Base-by-base conservation (phyloP, 257 asterid genomes). In the Solanum bulbocastanum region DNA sequence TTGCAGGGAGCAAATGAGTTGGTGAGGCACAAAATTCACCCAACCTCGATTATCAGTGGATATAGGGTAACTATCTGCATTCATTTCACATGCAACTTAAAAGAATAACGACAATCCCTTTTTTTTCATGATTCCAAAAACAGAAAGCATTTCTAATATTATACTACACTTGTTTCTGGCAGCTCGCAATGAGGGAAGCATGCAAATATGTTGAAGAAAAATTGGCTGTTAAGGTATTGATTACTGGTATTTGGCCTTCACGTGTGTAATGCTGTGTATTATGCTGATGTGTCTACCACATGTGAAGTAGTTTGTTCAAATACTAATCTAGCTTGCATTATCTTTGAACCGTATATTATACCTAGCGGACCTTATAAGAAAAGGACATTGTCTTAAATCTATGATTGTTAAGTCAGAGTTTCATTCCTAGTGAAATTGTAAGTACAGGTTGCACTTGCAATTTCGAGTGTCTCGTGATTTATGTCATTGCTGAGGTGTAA, bases 161-260 rank as follows among this genome's bases (percentile, higher is more conserved):
- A 36, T 69, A 56, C 66, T 86, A 85, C 86, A 66, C 52, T 58
- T 58, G 87, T 87, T 88, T 84, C 62, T 91, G 37, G 52, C 98
- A 97, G 98, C 99, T 97, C 88, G 98, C 98, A 65, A 96, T 96
- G 99, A 95, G 98, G 92, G 99, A 97, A 92, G 99, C 99, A 74
- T 96, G 98, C 94, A 96, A 97, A 75, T 97, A 97, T 87, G 97
- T 96, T n/a, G 98, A 96, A 88, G 98, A 97, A 42, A 97, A 95
- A 88, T 87, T 96, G 91, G 98, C 98, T 75, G 90, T 94, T 82
- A 96, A 96, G 99, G 99, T 97, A 92, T 83, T 58, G 62, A 30
- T 52, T 36, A 36, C 25, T 60, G 86, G 33, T 49, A 39, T 30
- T 33, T 86, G 33, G 44, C 30, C 84, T 81, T 81, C 66, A 81